Conservation (phyloP, 345 rosid species). For the Euphorbia tirucalli region DNA sequence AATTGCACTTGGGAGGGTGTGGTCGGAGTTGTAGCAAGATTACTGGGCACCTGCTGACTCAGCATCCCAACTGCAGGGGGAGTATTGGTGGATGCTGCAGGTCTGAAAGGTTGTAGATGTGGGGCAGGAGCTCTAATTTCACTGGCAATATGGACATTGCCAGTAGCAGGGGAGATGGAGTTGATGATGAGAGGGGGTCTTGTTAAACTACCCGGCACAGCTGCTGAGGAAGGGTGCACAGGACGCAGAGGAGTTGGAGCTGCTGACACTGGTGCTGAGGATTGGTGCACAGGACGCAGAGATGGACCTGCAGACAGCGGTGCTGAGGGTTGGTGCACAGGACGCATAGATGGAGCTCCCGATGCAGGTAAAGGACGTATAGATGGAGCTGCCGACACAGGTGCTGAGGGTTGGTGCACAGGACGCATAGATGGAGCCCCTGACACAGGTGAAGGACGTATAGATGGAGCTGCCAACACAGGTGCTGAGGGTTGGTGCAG, state of each 20-base stretch:
- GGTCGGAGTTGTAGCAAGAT: slow-evolving; percentile 14
- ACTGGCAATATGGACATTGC: slow-evolving; percentile 32
- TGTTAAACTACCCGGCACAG: slow-evolving; percentile 17
- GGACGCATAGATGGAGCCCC: slow-evolving; percentile 21
- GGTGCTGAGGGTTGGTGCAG: slow-evolving; percentile 16
- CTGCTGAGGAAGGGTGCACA: slow-evolving; percentile 16
- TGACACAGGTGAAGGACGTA: slow-evolving; percentile 14
- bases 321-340: slow-evolving; percentile 18
- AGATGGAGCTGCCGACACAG: slow-evolving; percentile 22
- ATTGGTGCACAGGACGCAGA: slow-evolving; percentile 18
- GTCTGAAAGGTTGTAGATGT: slow-evolving; percentile 46
- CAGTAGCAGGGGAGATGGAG: slow-evolving; percentile 27
- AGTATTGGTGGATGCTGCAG: slow-evolving; percentile 22
- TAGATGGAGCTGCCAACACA: slow-evolving; percentile 21
- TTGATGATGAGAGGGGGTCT: slow-evolving; percentile 40
- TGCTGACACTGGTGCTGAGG: slow-evolving; percentile 16
- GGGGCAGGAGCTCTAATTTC: slow-evolving; percentile 55
- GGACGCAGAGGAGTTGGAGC: slow-evolving; percentile 7
- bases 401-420: slow-evolving; percentile 15
- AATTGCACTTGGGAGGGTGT: slow-evolving; percentile 15
- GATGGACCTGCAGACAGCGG: no score
- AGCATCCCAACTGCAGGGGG: slow-evolving; percentile 17
- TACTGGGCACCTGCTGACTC: slow-evolving; percentile 17
- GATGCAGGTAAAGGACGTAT: slow-evolving; percentile 15
- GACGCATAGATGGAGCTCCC: slow-evolving; percentile 20